Base-by-base conservation (phyloP, 192 early-diverging fungal species). In the Lobulomyces angularis region DNA sequence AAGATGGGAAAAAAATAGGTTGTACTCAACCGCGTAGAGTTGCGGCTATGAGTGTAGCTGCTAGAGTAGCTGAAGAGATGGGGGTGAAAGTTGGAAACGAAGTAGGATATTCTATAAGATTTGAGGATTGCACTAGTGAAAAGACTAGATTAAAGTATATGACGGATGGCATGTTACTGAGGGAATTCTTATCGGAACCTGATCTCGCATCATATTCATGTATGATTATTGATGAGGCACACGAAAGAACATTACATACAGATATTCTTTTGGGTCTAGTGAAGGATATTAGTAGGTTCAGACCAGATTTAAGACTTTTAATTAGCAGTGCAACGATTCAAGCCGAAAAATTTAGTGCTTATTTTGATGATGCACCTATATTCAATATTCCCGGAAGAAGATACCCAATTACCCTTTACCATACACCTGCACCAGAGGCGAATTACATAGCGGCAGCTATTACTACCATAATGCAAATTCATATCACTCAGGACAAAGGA, bases 281-380 rank as follows among this genome's bases (percentile, higher is more conserved):
- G 44, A 96, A 96, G 62, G 89, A 98, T 71, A 90, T 93, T 56
- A 74, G 83, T 8, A 77, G 91, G 29, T 86, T 91, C 61, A 67
- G 91, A 25, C 84, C 90, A 1, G 91, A 98, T 50, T 62, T 98
- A 20, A 94, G 86, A 48, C 59, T 98, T 18, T 55, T 98, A 21
- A 93, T 98, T 44, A 88, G 91, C 2, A 94, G 90, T 67, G 95
- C 95, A 0, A 98, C 94, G 0, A 85, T 95, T 88, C 81, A 98
- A 52, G 91, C 90, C 3, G 71, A 93, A 50, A 94, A 93, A 65
- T 98, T 98, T 48, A 75, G 84, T 1, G 73, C 81, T 37, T 98
- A 93, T 46, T 98, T 96, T 78, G 91, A 94, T 50, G 82, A 79
- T 35, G 82, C 83, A 0, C 84, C 88, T 4, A 88, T 90, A 27